Evolutionary conservation across 192 early-diverging fungal species (phyloP).

Genomic region (Coemansia sp.): DNA sequence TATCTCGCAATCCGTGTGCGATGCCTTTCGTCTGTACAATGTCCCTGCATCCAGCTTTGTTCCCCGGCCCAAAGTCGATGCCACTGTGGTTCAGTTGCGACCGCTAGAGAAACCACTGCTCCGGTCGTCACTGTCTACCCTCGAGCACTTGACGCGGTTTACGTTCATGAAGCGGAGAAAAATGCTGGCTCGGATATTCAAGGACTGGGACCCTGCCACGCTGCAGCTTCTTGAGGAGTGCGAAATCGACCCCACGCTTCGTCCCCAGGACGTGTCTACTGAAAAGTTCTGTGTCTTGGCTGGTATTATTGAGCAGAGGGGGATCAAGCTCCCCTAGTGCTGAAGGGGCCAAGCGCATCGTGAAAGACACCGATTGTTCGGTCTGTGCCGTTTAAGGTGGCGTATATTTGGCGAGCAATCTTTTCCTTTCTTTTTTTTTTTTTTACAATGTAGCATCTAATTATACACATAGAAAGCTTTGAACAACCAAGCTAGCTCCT

Average conservation of each 20-base stretch:
- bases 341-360: background rate
- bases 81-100: slow-evolving; percentile 67
- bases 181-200: slow-evolving; percentile 63
- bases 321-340: slow-evolving; percentile 30
- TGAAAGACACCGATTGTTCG: background rate
- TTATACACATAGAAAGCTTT: background rate
- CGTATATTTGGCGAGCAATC: no score
- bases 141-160: slow-evolving; percentile 64
- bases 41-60: slow-evolving; percentile 68
- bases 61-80: slow-evolving; percentile 76
- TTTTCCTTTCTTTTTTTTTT: no score
- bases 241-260: slow-evolving; percentile 57
- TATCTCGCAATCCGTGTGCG: slow-evolving; percentile 69
- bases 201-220: slow-evolving; percentile 54
- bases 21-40: slow-evolving; percentile 62
- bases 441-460: background rate
- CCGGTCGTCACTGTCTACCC: slow-evolving; percentile 52
- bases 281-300: slow-evolving; percentile 64
- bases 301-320: slow-evolving; percentile 46
- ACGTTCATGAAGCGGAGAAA: slow-evolving; percentile 72
- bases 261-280: slow-evolving; percentile 66
- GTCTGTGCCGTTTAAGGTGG: no score
- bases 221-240: slow-evolving; percentile 54
- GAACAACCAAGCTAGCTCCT: no score
- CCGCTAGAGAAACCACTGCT: slow-evolving; percentile 54